These are phyloP conservation scores for Butyriboletus loyo DNA, from an alignment of 768 basidiomycete species.

Conservation along the genomic window DNA sequence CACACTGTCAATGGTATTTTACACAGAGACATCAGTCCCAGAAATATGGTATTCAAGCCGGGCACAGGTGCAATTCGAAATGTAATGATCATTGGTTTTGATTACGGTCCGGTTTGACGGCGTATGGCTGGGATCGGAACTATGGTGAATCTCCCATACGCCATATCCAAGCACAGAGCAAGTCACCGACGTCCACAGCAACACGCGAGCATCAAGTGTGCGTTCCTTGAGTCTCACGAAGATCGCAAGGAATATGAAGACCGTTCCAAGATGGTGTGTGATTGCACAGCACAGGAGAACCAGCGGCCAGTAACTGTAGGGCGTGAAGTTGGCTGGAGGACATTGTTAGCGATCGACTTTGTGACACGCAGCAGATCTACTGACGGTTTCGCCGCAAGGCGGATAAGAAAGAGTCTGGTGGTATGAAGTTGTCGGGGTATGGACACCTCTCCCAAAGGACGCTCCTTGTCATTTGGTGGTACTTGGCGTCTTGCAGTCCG, in stretches of 20 bases:
- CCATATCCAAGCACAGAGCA: slow-evolving; percentile 61
- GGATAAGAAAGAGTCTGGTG: slow-evolving; percentile 66
- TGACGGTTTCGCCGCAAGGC: slow-evolving; percentile 77
- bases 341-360: slow-evolving; percentile 10
- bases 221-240: slow-evolving; percentile 70
- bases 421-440: slow-evolving; percentile 85
- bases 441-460: slow-evolving; percentile 76
- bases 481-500: no score
- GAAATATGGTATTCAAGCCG: no score
- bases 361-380: slow-evolving; percentile 27
- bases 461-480: no score
- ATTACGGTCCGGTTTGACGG: slow-evolving; percentile 25
- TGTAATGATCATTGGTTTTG: no score
- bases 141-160: slow-evolving; percentile 57
- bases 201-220: slow-evolving; percentile 61
- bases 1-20: no score
- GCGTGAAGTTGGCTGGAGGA: slow-evolving; percentile 68
- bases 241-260: slow-evolving; percentile 77
- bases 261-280: slow-evolving; percentile 79
- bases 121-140: slow-evolving; percentile 29
- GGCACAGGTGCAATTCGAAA: no score
- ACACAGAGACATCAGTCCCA: no score
- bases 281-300: slow-evolving; percentile 71
- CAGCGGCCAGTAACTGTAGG: slow-evolving; percentile 73
- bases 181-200: slow-evolving; percentile 62